Conservation (phyloP, 768 basidiomycete genomes). For the Lactarius vividus region DNA sequence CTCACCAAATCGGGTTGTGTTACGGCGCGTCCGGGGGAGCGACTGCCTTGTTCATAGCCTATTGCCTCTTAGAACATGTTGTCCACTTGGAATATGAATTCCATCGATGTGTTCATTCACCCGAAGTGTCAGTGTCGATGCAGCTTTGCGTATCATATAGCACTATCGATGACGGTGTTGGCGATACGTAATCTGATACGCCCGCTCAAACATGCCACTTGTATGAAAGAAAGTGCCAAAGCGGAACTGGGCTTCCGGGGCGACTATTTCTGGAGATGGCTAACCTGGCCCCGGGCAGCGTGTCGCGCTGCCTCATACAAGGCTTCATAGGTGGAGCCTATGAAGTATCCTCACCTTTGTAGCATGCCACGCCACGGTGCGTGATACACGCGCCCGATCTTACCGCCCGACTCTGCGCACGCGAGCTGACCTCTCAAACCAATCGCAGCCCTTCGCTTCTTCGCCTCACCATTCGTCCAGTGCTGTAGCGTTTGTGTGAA, state of each 20-base stretch:
- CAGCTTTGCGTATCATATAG: background rate
- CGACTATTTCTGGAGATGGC: background rate
- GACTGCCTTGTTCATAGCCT: background rate
- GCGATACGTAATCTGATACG: background rate
- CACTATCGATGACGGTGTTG: background rate
- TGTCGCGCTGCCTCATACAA: background rate
- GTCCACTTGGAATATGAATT: background rate
- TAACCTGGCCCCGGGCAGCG: background rate
- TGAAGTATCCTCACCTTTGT: background rate
- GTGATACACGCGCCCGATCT: background rate
- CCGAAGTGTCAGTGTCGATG: background rate
- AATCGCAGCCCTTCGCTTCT: background rate
- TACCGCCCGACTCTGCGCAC: background rate
- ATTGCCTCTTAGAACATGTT: background rate
- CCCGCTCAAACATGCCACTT: background rate
- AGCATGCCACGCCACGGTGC: slow-evolving; percentile 1
- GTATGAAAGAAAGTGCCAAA: background rate
- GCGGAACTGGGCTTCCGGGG: background rate
- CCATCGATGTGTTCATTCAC: background rate
- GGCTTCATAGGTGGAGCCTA: background rate
- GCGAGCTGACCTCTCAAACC: background rate
- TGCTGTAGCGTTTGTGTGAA: background rate
- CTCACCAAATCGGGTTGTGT: background rate
- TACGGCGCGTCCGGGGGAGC: background rate
- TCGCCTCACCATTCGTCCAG: background rate